Evolutionary conservation across 768 basidiomycete species (phyloP).

Genomic region (Termitomyces sp.): DNA sequence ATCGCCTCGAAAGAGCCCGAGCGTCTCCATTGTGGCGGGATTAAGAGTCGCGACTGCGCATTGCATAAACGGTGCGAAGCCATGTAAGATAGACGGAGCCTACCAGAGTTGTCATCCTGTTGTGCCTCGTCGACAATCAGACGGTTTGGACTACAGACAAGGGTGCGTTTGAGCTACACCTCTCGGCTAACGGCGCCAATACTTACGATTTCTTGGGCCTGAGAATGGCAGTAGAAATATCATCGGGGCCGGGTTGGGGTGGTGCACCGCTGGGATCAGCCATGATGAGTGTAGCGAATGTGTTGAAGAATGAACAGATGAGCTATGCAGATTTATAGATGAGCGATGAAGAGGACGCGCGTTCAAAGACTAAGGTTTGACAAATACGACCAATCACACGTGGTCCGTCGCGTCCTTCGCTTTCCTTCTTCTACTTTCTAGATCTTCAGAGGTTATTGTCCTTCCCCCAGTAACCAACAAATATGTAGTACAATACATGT

Average conservation of each 20-base stretch:
- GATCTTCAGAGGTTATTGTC: background rate
- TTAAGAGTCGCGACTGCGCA: constrained; percentile 83
- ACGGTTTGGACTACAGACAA: constrained; percentile 81
- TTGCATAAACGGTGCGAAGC: background rate
- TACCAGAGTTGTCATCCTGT: constrained; percentile 94
- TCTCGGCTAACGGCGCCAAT: constrained; percentile 1
- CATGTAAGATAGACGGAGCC: constrained; percentile 13
- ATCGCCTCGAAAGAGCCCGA: constrained; percentile 94
- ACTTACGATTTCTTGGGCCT: constrained; percentile 97
- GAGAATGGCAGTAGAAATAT: constrained; percentile 91
- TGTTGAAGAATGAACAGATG: constrained; percentile 15
- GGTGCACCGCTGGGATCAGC: constrained; percentile 83
- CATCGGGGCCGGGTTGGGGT: constrained; percentile 82
- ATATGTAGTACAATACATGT: constrained; percentile 5
- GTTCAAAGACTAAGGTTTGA: constrained; percentile 19
- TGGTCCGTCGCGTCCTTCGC: constrained; percentile 17
- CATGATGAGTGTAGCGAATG: constrained; percentile 28
- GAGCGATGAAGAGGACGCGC: constrained; percentile 31
- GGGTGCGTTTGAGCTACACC: constrained; percentile 16
- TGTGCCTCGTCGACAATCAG: constrained; percentile 94
- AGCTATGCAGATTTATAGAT: constrained; percentile 16
- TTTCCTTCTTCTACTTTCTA: constrained; percentile 30
- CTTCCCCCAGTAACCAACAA: constrained; percentile 1
- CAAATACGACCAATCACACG: constrained; percentile 19
- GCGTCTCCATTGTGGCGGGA: constrained; percentile 93